phyloP scores from a whole-genome alignment of 2,329 filamentous ascomycete species.

The Verticillium klebahnii region DNA sequence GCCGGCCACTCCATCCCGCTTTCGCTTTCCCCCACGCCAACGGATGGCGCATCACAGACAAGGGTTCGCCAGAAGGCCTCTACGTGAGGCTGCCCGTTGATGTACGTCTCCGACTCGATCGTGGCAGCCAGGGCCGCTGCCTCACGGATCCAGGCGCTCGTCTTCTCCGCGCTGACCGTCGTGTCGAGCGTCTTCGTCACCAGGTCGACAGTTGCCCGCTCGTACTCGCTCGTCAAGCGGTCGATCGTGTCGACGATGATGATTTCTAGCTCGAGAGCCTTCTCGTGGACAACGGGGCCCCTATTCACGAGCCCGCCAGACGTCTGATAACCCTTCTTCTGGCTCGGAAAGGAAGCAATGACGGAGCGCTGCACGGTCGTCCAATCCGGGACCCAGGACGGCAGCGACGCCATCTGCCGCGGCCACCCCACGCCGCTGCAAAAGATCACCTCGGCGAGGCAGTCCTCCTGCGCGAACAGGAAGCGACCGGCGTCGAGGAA shows the following conservation, averaged over 20 bases:
- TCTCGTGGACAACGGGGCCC: neutral
- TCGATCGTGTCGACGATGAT: neutral
- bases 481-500: neutral
- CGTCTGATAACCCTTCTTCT: neutral
- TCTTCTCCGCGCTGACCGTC: neutral
- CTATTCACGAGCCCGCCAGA: neutral
- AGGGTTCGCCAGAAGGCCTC: slow-evolving; percentile 1
- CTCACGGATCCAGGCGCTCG: neutral
- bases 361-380: neutral
- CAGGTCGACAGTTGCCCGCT: neutral
- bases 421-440: neutral
- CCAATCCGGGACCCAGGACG: slow-evolving; percentile 2
- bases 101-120: neutral
- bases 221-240: neutral
- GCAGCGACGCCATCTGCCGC: neutral
- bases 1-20: neutral
- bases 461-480: neutral
- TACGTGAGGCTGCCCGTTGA: neutral
- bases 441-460: neutral
- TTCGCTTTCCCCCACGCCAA: neutral
- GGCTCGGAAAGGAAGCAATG: neutral
- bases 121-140: neutral
- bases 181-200: neutral
- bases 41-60: neutral
- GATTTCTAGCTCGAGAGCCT: neutral